These are phyloP conservation scores for Pythium rishiriense DNA, from an alignment of 352 stramenopile species.

Conservation along the genomic window DNA sequence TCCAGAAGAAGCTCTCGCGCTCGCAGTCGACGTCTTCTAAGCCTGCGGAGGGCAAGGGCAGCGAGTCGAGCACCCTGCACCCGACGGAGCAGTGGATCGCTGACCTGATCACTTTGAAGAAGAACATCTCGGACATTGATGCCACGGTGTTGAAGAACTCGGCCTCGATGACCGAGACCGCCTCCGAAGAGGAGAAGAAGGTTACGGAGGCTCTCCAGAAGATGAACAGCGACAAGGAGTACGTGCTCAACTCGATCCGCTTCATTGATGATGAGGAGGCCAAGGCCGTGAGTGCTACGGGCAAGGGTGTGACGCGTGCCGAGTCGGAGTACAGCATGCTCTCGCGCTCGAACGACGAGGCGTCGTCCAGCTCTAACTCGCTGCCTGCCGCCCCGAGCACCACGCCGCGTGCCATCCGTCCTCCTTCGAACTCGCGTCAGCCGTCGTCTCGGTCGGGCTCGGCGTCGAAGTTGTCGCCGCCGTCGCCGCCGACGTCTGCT, in stretches of 20 bases:
- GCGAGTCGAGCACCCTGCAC: conserved; percentile 57
- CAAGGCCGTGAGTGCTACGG: conserved; percentile 80
- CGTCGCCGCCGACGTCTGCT: conserved; percentile 3
- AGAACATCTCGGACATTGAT: conserved; percentile 86
- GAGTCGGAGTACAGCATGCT: conserved; percentile 63
- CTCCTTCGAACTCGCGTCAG: conserved; percentile 18
- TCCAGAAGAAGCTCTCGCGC: conserved; percentile 78
- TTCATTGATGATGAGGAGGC: conserved; percentile 90
- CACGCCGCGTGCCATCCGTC: conserved; percentile 25
- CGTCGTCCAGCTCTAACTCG: conserved; percentile 6
- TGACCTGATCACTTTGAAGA: conserved; percentile 85
- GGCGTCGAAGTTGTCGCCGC: conserved; percentile 6
- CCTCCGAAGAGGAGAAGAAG: conserved; percentile 63
- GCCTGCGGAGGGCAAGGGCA: conserved; percentile 48
- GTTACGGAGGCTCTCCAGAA: conserved; percentile 73
- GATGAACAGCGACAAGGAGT: conserved; percentile 89
- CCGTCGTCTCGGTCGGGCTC: conserved; percentile 15
- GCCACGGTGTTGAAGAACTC: conserved; percentile 65
- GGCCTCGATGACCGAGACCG: conserved; percentile 44
- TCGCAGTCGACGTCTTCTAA: conserved; percentile 38
- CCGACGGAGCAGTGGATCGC: conserved; percentile 87
- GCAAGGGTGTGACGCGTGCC: conserved; percentile 58
- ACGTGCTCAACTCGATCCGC: conserved; percentile 87
- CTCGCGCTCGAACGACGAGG: conserved; percentile 24
- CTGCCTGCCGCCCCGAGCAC: conserved; percentile 19